Conservation (phyloP, 1,284 basidiomycete species). For the Ustilago crameri region DNA sequence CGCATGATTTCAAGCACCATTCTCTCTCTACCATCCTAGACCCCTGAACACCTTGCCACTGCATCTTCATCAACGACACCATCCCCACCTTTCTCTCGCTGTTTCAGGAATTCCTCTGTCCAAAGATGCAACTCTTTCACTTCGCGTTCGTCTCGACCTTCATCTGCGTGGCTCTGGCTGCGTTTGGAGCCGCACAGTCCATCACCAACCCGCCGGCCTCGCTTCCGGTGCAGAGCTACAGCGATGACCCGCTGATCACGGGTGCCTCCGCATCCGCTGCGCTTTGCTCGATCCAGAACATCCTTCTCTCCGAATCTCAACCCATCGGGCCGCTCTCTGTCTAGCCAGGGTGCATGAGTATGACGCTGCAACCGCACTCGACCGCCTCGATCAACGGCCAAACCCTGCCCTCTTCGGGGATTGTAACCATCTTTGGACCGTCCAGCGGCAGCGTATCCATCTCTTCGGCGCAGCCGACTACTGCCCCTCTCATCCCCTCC, state of each 20-base stretch:
- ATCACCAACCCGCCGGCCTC: constrained; percentile 23
- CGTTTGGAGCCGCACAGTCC: constrained; percentile 1
- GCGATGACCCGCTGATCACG: constrained; percentile 29
- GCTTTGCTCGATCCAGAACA: constrained; percentile 18
- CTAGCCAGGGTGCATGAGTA: constrained; percentile 15
- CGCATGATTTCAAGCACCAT: background rate
- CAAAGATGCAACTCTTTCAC: constrained; percentile 1
- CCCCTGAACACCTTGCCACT: background rate
- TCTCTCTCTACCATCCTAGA: background rate
- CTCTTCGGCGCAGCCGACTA: constrained; percentile 5
- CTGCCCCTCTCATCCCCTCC: constrained; percentile 2
- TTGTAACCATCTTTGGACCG: constrained; percentile 32
- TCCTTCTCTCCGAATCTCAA: constrained; percentile 22
- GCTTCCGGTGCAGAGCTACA: constrained; percentile 26
- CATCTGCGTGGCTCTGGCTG: constrained; percentile 3
- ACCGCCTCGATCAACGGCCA: constrained; percentile 25
- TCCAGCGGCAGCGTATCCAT: background rate
- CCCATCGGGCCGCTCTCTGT: constrained; percentile 36
- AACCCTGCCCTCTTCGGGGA: constrained; percentile 26
- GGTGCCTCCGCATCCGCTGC: constrained; percentile 13
- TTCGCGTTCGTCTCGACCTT: background rate
- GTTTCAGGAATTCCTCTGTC: background rate
- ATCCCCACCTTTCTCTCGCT: background rate
- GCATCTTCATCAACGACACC: background rate
- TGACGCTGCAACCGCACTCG: constrained; percentile 16